Evolutionary conservation across 2,329 filamentous ascomycete species (phyloP).

Genomic region (Talaromyces rugulosus): DNA sequence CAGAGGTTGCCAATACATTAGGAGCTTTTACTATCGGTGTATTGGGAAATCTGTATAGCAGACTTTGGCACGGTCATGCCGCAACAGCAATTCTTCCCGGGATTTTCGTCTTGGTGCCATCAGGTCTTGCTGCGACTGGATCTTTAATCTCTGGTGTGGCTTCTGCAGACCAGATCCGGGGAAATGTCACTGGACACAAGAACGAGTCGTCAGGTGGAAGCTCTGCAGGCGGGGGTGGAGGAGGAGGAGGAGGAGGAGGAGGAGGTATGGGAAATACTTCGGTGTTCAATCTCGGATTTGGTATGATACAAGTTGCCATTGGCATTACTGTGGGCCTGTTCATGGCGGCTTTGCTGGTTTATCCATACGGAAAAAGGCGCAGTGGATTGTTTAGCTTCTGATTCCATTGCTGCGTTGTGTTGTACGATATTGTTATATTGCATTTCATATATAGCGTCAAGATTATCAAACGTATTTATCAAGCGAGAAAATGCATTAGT

Average conservation of each 20-base stretch:
- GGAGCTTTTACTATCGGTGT: constrained; percentile 72
- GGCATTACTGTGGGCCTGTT: constrained; percentile 51
- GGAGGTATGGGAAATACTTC: constrained; percentile 9
- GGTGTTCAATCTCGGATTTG: constrained; percentile 16
- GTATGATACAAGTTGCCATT: constrained; percentile 52
- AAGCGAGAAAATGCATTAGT: not conserved
- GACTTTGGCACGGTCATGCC: constrained; percentile 68
- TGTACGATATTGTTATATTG: not conserved
- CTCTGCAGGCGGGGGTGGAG: not conserved
- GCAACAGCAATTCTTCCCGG: constrained; percentile 80
- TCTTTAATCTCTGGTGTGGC: constrained; percentile 52
- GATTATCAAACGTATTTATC: not conserved
- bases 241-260: not conserved
- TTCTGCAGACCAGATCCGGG: constrained; percentile 50
- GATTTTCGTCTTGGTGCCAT: constrained; percentile 67
- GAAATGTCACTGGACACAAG: constrained; percentile 16
- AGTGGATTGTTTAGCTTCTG: constrained; percentile 46
- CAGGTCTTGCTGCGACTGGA: constrained; percentile 53
- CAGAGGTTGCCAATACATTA: constrained; percentile 70
- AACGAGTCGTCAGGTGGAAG: constrained; percentile 2
- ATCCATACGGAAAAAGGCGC: constrained; percentile 48
- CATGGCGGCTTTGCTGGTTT: constrained; percentile 47
- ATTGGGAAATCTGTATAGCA: constrained; percentile 71
- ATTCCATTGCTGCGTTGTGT: not conserved
- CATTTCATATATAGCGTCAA: not conserved